A percentile compares a stretch with the other conserved stretches of the same genome.
These are phyloP conservation scores for Acacia acuminata DNA, from an alignment of 306 rosid species.

Conservation along the genomic window DNA sequence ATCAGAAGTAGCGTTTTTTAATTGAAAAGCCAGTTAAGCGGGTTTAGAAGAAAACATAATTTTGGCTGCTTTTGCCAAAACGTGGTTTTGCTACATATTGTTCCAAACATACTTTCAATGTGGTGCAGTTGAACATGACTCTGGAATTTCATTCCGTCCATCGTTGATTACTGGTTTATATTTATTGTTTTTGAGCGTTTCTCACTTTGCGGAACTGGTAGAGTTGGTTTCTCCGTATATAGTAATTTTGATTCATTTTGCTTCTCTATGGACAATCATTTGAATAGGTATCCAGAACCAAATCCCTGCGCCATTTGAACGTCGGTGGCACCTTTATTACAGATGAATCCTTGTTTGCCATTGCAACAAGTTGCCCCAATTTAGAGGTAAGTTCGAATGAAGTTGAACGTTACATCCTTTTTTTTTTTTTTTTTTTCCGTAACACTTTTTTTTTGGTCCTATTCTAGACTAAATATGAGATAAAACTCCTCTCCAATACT, in stretches of 20 bases:
- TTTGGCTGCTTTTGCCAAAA: too few species aligned
- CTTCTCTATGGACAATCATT: constrained; percentile 22
- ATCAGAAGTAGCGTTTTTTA: too few species aligned
- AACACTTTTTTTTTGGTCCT: too few species aligned
- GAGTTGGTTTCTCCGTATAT: neutral
- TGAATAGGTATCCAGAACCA: constrained; percentile 73
- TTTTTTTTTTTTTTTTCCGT: neutral
- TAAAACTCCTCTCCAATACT: too few species aligned
- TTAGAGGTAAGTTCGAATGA: constrained; percentile 57
- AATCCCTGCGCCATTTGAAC: constrained; percentile 74
- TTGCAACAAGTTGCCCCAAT: constrained; percentile 75
- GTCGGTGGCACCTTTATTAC: constrained; percentile 95
- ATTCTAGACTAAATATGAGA: neutral
- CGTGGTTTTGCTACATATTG: too few species aligned
- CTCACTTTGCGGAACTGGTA: constrained; percentile 1
- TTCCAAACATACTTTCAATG: neutral
- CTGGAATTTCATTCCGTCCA: neutral
- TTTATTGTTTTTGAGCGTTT: neutral
- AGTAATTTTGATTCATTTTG: constrained; percentile 10
- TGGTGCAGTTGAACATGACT: neutral
- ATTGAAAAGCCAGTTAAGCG: neutral
- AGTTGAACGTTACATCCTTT: neutral
- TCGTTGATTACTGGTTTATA: neutral
- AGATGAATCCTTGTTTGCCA: constrained; percentile 74
- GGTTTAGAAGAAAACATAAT: too few species aligned